Evolutionary conservation across 225 moss, liverwort and hornwort genomes (phyloP).

Genomic region (Bryum argenteum): DNA sequence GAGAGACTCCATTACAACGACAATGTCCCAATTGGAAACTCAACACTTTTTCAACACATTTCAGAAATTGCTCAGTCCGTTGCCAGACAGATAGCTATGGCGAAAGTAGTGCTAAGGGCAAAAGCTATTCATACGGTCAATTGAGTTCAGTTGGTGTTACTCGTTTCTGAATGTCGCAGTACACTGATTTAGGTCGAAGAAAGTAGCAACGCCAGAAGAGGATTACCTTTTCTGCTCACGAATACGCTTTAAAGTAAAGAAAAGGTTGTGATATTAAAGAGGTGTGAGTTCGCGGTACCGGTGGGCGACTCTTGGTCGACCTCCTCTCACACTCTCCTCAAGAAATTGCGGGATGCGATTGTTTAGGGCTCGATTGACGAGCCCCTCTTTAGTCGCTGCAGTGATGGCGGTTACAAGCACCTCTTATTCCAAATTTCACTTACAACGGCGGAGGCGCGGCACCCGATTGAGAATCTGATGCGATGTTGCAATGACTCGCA

Average conservation of each 20-base stretch:
- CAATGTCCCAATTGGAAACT: neutral
- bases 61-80: neutral
- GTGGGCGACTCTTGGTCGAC: too few relatives aligned
- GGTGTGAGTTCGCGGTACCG: neutral
- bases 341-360: neutral
- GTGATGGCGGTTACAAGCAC: slow-evolving; percentile 19
- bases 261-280: neutral
- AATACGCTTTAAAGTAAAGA: too few relatives aligned
- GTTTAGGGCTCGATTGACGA: slow-evolving; percentile 13
- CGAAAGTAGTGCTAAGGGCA: neutral
- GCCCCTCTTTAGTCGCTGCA: neutral
- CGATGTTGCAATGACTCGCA: slow-evolving; percentile 23
- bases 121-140: too few relatives aligned
- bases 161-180: too few relatives aligned
- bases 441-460: neutral
- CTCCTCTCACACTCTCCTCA: slow-evolving; percentile 7
- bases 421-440: neutral
- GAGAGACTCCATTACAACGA: slow-evolving; percentile 23
- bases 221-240: too few relatives aligned
- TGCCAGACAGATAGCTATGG: neutral
- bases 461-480: neutral
- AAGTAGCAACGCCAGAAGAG: too few relatives aligned
- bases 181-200: too few relatives aligned
- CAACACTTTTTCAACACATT: neutral
- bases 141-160: too few relatives aligned